Base-by-base conservation (phyloP, 306 rosid species). In the Sicyos edulis region DNA sequence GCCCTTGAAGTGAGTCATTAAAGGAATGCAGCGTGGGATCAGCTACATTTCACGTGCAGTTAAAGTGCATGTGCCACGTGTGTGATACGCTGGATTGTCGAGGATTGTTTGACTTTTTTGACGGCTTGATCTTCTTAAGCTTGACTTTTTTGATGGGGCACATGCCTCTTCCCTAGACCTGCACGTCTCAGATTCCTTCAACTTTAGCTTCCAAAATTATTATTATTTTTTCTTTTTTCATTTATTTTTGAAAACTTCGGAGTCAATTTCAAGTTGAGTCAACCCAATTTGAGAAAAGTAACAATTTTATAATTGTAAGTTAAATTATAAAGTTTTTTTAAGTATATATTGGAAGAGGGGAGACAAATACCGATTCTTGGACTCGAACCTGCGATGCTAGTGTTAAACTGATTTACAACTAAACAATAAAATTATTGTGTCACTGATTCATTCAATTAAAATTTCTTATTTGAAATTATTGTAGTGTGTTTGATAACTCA, bases 101-200 rank as follows among this genome's bases (percentile, higher is more conserved):
- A 73, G 24, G 34, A 55, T 61, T 47, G 20, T 67, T 40, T 79
- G 76, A 79, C 79, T 70, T 70, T 70, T 7, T 0, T 26, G 9
- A 17, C 42, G 7, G 40, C 5, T 2, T 21, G 16, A 21, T 22
- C 34, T 5, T 32, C 37, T 32, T 32, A 32, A 32, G 4, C 37
- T 65, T 42, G 71, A 66, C 71, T 45, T 66, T 66, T 66, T 6
- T 0, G 11, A 32, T 67, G 4, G 40, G 42, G 1, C 72, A 67
- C 72, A 67, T 67, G 72, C 37, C 6, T 47, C 14, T 67, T 22
- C 56, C 72, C 4, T 67, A 67, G 42, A 45, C 72, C 72, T 67
- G 72, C 72, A 67, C 72, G 57, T 12, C 57, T 45, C 56, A 67
- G 72, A 67, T 67, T 66, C 72, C 72, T 67, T 45, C 72, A 21